Evolutionary conservation across 352 stramenopile species (phyloP).

Genomic region (Lagenidium sp.): DNA sequence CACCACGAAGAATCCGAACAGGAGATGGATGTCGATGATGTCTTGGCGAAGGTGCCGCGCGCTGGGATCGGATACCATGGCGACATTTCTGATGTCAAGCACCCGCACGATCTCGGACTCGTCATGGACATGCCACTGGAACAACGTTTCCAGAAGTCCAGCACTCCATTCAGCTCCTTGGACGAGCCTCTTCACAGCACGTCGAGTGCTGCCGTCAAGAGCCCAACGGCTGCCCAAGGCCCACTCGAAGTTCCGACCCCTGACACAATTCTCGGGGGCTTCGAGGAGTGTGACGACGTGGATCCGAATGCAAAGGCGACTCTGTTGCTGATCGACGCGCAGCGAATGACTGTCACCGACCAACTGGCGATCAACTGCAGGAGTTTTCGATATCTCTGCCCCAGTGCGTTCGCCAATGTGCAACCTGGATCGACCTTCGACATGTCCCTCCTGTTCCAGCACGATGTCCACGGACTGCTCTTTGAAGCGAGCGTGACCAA

Average conservation of each 20-base stretch:
- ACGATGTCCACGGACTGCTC: conserved; percentile 72
- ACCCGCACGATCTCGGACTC: conserved; percentile 34
- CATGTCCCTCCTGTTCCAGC: conserved; percentile 60
- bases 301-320: conserved; percentile 62
- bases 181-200: conserved; percentile 42
- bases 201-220: conserved; percentile 17
- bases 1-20: conserved; percentile 41
- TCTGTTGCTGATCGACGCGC: conserved; percentile 36
- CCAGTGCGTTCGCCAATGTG: not conserved
- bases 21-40: conserved; percentile 39
- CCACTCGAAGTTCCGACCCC: conserved; percentile 52
- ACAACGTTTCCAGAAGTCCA: conserved; percentile 74
- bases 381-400: conserved; percentile 54
- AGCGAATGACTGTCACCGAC: conserved; percentile 25
- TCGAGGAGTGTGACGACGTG: conserved; percentile 74
- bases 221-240: conserved; percentile 13
- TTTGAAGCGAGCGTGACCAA: conserved; percentile 27
- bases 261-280: conserved; percentile 69
- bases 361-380: conserved; percentile 57
- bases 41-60: conserved; percentile 57
- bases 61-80: conserved; percentile 74
- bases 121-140: conserved; percentile 42
- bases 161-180: conserved; percentile 62
- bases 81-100: conserved; percentile 47
- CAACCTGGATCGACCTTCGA: too few species aligned